phyloP scores from a whole-genome alignment of 73 alveolate species.

The Paramecium bursaria region DNA sequence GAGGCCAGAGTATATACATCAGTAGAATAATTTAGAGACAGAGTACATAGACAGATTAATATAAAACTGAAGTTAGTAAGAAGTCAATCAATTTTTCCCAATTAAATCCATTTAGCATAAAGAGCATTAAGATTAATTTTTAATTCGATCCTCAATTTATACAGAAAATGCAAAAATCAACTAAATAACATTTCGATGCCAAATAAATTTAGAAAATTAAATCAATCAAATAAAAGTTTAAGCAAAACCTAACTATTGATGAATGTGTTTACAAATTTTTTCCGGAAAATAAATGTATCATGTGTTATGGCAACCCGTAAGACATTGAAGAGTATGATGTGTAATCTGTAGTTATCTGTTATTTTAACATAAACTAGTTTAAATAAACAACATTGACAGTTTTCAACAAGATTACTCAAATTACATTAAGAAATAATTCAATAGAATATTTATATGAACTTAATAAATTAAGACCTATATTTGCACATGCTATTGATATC shows the following conservation, averaged over 20 bases:
- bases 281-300: slow-evolving; percentile 3
- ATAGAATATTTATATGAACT: background rate
- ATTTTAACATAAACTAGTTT: background rate
- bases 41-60: too few species aligned
- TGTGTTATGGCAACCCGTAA: slow-evolving; percentile 33
- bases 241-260: background rate
- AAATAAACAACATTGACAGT: background rate
- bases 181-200: too few species aligned
- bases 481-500: too few species aligned
- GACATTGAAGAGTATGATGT: slow-evolving; percentile 20
- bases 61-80: too few species aligned
- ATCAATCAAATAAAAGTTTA: slow-evolving; percentile 7
- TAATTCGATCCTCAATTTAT: too few species aligned
- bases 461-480: too few species aligned
- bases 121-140: too few species aligned
- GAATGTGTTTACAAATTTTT: slow-evolving; percentile 13
- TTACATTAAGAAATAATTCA: slow-evolving; percentile 21
- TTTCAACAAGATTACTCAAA: slow-evolving; percentile 39
- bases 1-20: too few species aligned
- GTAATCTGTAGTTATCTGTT: background rate
- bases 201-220: slow-evolving; percentile 5
- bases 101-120: too few species aligned
- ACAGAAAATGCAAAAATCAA: too few species aligned
- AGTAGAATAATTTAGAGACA: too few species aligned
- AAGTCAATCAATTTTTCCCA: too few species aligned